Conservation (phyloP, 495 filamentous ascomycete species). For the Astrothelium macrocarpum region DNA sequence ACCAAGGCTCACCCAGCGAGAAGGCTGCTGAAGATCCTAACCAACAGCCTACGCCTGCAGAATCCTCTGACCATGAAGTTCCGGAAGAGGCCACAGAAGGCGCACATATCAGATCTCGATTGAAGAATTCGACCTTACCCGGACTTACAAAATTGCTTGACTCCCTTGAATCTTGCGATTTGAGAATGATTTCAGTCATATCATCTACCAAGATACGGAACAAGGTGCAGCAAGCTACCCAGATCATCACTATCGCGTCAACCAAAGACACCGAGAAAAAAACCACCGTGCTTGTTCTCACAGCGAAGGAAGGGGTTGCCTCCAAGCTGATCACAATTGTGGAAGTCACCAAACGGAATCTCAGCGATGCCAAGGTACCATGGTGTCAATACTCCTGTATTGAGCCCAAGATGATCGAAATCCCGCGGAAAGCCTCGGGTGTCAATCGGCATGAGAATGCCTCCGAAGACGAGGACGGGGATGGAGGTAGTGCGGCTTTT, state of each 20-base stretch:
- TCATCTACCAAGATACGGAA: conserved; percentile 5
- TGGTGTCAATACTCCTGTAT: conserved; percentile 51
- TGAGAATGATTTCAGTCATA: neutral
- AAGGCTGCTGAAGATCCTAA: neutral
- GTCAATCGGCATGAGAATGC: conserved; percentile 11
- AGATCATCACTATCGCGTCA: neutral
- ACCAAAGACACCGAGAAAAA: conserved; percentile 13
- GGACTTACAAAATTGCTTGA: neutral
- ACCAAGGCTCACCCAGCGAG: neutral
- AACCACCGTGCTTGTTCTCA: conserved; percentile 36
- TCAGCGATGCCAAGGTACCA: conserved; percentile 40
- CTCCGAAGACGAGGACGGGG: conserved; percentile 23
- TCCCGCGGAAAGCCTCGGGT: conserved; percentile 15
- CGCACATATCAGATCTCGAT: neutral
- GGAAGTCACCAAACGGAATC: conserved; percentile 53
- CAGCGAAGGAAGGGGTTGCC: conserved; percentile 42
- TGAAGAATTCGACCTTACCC: neutral
- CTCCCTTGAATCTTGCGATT: neutral
- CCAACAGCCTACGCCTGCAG: neutral
- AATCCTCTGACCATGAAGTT: neutral
- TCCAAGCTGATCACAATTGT: conserved; percentile 54
- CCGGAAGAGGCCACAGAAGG: neutral
- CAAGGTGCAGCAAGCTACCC: neutral
- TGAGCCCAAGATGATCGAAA: conserved; percentile 33
- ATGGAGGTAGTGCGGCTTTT: conserved; percentile 40